Conservation (phyloP, 768 basidiomycete genomes). For the Boletus eberwhitei region DNA sequence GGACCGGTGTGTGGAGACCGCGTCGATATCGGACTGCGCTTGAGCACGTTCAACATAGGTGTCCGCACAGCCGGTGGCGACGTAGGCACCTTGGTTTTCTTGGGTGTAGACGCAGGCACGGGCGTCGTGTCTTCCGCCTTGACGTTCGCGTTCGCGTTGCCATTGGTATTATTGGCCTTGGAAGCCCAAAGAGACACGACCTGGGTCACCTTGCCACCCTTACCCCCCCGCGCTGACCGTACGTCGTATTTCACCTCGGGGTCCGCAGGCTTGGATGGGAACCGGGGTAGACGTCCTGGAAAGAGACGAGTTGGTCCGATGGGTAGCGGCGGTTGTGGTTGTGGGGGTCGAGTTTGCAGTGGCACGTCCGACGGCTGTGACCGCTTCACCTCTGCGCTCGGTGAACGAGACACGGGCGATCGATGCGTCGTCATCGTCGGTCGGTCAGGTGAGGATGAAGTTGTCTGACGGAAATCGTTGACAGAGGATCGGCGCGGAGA, state of each 20-base stretch:
- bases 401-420: slow-evolving; percentile 8
- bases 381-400: slow-evolving; percentile 12
- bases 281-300: slow-evolving; percentile 31
- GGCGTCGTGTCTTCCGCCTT: slow-evolving; percentile 6
- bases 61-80: slow-evolving; percentile 8
- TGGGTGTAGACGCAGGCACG: not conserved
- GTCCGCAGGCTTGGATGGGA: slow-evolving; percentile 37
- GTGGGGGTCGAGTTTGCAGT: not conserved
- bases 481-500: slow-evolving; percentile 20
- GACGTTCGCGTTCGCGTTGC: not conserved
- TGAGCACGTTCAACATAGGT: slow-evolving; percentile 7
- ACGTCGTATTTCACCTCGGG: slow-evolving; percentile 67
- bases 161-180: slow-evolving; percentile 29
- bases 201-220: slow-evolving; percentile 69
- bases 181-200: slow-evolving; percentile 75
- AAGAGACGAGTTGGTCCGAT: not conserved
- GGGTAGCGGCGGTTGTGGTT: not conserved
- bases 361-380: not conserved
- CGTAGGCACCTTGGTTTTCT: slow-evolving; percentile 4
- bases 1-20: not conserved
- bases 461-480: slow-evolving; percentile 17
- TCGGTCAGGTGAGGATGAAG: not conserved
- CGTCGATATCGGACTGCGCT: slow-evolving; percentile 7
- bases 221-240: slow-evolving; percentile 73
- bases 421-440: not conserved